phyloP scores from a whole-genome alignment of 345 rosid genomes.

The Syzygium grande region DNA sequence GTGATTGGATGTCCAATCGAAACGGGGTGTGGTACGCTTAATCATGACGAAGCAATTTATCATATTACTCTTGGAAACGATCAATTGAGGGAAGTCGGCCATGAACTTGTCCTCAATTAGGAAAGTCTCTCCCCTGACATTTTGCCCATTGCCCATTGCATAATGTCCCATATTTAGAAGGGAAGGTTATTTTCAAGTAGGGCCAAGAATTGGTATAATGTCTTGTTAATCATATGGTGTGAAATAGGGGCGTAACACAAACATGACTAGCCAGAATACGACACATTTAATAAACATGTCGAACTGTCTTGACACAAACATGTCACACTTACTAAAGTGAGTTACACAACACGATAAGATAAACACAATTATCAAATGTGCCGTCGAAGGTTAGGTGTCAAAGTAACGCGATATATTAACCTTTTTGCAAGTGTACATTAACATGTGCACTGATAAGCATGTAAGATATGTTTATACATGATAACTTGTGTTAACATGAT shows the following conservation, averaged over 20 bases:
- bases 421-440: no score
- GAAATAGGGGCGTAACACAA: not conserved
- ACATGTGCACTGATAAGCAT: not conserved
- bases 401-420: not conserved
- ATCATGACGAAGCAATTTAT: not conserved
- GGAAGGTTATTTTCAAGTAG: not conserved
- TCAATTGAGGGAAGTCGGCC: not conserved
- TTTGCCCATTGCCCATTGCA: not conserved
- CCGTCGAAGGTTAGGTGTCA: not conserved
- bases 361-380: not conserved
- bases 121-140: not conserved
- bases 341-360: not conserved
- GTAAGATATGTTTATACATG: not conserved
- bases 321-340: not conserved
- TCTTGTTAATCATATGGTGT: not conserved
- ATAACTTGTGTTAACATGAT: no score
- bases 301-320: not conserved
- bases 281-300: not conserved
- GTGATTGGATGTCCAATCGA: not conserved
- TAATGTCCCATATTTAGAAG: not conserved
- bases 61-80: not conserved
- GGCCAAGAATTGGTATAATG: not conserved
- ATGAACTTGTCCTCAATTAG: not conserved
- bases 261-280: not conserved
- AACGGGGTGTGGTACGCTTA: not conserved